Base-by-base conservation (phyloP, 2,329 filamentous ascomycete genomes). In the Didymella sp. region DNA sequence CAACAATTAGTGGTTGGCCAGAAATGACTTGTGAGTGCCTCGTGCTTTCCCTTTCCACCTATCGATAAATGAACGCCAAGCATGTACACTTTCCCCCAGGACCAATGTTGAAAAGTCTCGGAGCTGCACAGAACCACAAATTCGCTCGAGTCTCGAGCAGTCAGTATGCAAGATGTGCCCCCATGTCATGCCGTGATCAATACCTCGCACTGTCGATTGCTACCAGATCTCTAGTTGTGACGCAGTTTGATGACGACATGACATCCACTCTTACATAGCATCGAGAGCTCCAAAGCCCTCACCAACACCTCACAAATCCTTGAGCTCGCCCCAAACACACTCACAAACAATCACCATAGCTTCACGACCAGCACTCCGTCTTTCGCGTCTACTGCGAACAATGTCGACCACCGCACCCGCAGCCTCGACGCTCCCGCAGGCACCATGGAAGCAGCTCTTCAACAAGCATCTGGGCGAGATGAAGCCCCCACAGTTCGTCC, bases 381-480 rank as follows among this genome's bases (percentile, higher is more conserved):
- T 81, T 43, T 70, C 73, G 62, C 72, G 73, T 58, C 64, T 81
- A 51, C 66, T 77, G 50, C 73, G 64, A 73, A 79, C 73, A 56
- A 81, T 82, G 79, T 76, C 80, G 41, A 74, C 78, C 27, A 81
- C 79, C 41, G 74, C 80, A 31, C 70, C 68, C 7, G 65, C 71
- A 25, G 71, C 71, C 17, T 67, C 68, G 43, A 69, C 57, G 53
- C 75, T 76, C 21, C 73, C 73, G 8, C 71, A 76, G 22, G 82
- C 83, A 25, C 83, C 83, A 61, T 85, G 83, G 83, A 81, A 80
- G 59, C 63, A 75, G 21, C 62, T 76, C 43, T 85, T 85, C 72
- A 74, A 78, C 55, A 69, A 78, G 45, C 81, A 85, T 66, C 64
- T 85, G 40, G 73, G 73, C 44, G 77, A 80, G 63, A 80, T 83